Evolutionary conservation across 768 basidiomycete genomes (phyloP), one percentile per base, ranked within the genome.

Genomic region (Tephrocybe sp.): DNA sequence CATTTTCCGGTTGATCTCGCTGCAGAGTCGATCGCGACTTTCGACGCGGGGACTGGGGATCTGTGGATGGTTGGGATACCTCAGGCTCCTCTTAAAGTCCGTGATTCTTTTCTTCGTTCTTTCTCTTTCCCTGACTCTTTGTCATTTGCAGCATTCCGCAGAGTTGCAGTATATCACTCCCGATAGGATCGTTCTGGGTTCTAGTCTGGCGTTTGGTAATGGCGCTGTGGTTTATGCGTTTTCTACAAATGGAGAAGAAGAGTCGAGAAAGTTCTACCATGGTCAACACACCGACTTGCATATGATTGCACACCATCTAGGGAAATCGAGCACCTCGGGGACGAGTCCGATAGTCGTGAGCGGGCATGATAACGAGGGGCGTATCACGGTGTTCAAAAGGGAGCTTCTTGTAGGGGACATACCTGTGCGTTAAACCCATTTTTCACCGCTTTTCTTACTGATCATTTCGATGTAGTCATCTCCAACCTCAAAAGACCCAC

Each of bases 251-350:
- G 25, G 40, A 24, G 40, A 41, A n/a, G 25, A 18, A 41, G 40
- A 41, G 28, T 16, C 16, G 26, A 9, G 16, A 1, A 12, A 4
- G n/a, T 42, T 28, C 41, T 42, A 42, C 19, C 27, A 42, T 2
- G 41, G 41, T 30, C 18, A n/a, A n/a, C n/a, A n/a, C n/a, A n/a
- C n/a, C n/a, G n/a, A n/a, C n/a, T n/a, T n/a, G n/a, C n/a, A n/a
- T n/a, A n/a, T n/a, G n/a, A n/a, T n/a, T n/a, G n/a, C n/a, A n/a
- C n/a, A n/a, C n/a, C n/a, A n/a, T n/a, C n/a, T n/a, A n/a, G 96
- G 11, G 95, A 96, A 35, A 97, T 9, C 35, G 35, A 37, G 35
- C 18, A 22, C 87, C 58, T 95, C 87, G 43, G 71, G 72, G 18
- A 64, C 66, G 12, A 41, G 44, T 37, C 75, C 71, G 19, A 83